A percentile compares a stretch with the other conserved stretches of the same genome.
Evolutionary conservation across 2,329 filamentous ascomycete genomes (phyloP).

Genomic region (Atkinsonella hypoxylon): DNA sequence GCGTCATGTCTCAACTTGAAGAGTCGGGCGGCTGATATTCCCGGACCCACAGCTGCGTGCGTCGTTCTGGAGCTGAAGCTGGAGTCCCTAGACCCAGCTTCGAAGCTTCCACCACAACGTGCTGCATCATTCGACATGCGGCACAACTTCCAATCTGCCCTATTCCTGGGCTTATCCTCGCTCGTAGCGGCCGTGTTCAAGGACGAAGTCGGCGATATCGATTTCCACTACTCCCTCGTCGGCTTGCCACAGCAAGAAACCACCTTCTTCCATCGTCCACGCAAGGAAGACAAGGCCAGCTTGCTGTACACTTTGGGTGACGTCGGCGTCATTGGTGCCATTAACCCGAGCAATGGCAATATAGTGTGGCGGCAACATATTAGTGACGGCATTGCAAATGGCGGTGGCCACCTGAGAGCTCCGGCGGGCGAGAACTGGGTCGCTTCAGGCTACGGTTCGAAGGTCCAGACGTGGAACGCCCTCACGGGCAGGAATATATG

Average conservation of each 20-base stretch:
- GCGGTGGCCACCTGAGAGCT: conserved; percentile 50
- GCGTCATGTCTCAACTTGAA: no score
- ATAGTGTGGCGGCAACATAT: conserved; percentile 79
- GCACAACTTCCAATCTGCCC: conserved; percentile 22
- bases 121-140: conserved; percentile 18
- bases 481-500: conserved; percentile 69
- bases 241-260: conserved; percentile 70
- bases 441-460: conserved; percentile 57
- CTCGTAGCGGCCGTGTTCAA: conserved; percentile 58
- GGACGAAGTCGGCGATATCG: conserved; percentile 83
- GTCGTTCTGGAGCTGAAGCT: not conserved
- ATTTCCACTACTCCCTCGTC: conserved; percentile 85
- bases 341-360: conserved; percentile 77
- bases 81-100: not conserved
- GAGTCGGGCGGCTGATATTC: no score
- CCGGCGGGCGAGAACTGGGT: conserved; percentile 70
- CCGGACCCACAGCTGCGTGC: not conserved
- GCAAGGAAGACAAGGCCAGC: conserved; percentile 69
- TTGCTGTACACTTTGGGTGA: conserved; percentile 88
- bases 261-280: conserved; percentile 90
- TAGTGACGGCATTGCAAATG: conserved; percentile 34
- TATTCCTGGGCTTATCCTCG: conserved; percentile 27
- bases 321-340: conserved; percentile 67
- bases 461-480: conserved; percentile 73
- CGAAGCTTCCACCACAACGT: conserved; percentile 6